Evolutionary conservation across 2,329 filamentous ascomycete genomes (phyloP).

Genomic region (Didymella keratinophila): DNA sequence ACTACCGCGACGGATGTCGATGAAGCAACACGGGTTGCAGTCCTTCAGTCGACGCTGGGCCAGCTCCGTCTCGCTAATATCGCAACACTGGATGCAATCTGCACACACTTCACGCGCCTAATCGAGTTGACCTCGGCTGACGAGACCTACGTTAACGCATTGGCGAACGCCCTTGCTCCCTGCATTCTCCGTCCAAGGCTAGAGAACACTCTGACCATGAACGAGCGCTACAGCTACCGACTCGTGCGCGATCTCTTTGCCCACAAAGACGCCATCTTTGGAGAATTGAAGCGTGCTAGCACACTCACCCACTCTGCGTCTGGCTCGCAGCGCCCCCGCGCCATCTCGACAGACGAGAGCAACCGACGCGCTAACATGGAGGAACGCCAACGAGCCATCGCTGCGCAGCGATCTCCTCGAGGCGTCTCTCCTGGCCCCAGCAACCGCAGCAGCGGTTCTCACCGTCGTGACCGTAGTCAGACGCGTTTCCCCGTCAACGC

Average conservation of each 20-base stretch:
- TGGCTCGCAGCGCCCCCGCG: slow-evolving; percentile 73
- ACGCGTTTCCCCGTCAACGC: slow-evolving; percentile 81
- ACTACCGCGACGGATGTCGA: slow-evolving; percentile 72
- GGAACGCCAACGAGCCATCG: slow-evolving; percentile 84
- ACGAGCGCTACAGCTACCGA: slow-evolving; percentile 91
- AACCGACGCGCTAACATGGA: slow-evolving; percentile 94
- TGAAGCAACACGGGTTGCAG: slow-evolving; percentile 81
- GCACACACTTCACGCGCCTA: slow-evolving; percentile 96
- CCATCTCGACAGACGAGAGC: slow-evolving; percentile 94
- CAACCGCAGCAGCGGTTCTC: slow-evolving; percentile 52
- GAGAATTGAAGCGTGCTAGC: slow-evolving; percentile 90
- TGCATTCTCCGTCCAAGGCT: slow-evolving; percentile 87
- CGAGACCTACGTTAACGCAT: slow-evolving; percentile 78
- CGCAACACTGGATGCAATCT: slow-evolving; percentile 96
- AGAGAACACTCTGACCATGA: slow-evolving; percentile 91
- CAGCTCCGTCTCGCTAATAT: slow-evolving; percentile 97
- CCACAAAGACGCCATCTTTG: slow-evolving; percentile 95
- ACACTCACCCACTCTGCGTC: slow-evolving; percentile 68
- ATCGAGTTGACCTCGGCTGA: slow-evolving; percentile 97
- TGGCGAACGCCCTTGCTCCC: slow-evolving; percentile 79
- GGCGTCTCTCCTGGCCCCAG: slow-evolving; percentile 76
- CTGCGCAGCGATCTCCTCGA: slow-evolving; percentile 68
- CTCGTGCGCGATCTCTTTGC: slow-evolving; percentile 90
- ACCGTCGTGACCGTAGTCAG: slow-evolving; percentile 76
- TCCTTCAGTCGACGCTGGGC: slow-evolving; percentile 93